phyloP scores from a whole-genome alignment of 192 early-diverging fungal genomes.

The Martensiomyces pterosporus region DNA sequence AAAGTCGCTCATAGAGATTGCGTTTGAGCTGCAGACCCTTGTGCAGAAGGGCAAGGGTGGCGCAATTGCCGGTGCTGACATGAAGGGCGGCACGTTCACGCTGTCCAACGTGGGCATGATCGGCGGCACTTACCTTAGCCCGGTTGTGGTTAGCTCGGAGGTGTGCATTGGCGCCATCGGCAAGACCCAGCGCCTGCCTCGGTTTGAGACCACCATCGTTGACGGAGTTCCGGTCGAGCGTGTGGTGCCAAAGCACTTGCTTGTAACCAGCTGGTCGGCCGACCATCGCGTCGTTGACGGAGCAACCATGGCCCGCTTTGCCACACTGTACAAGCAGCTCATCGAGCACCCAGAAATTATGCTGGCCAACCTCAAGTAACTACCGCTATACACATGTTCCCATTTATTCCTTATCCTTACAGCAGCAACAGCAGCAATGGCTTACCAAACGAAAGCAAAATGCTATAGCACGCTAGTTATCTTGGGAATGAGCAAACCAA shows the following conservation, averaged over 20 bases:
- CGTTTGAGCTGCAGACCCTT: constrained; percentile 74
- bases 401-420: too few species aligned
- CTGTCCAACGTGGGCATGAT: constrained; percentile 94
- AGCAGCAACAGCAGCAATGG: too few species aligned
- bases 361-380: constrained; percentile 53
- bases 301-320: constrained; percentile 92
- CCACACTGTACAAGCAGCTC: constrained; percentile 73
- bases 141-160: constrained; percentile 81
- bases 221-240: constrained; percentile 53
- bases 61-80: constrained; percentile 59
- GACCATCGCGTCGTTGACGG: constrained; percentile 97
- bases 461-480: too few species aligned
- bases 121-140: constrained; percentile 84
- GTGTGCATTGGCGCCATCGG: constrained; percentile 92
- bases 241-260: constrained; percentile 70
- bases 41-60: constrained; percentile 60
- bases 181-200: constrained; percentile 73
- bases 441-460: too few species aligned
- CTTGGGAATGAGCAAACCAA: too few species aligned
- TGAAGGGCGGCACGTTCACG: constrained; percentile 84
- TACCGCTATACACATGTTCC: too few species aligned
- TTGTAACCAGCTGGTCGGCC: constrained; percentile 86
- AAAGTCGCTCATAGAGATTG: constrained; percentile 87
- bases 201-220: constrained; percentile 54
- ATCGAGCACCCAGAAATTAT: constrained; percentile 83